Conservation (phyloP, 805 yeast species). For the Kockiozyma suomiensis region DNA sequence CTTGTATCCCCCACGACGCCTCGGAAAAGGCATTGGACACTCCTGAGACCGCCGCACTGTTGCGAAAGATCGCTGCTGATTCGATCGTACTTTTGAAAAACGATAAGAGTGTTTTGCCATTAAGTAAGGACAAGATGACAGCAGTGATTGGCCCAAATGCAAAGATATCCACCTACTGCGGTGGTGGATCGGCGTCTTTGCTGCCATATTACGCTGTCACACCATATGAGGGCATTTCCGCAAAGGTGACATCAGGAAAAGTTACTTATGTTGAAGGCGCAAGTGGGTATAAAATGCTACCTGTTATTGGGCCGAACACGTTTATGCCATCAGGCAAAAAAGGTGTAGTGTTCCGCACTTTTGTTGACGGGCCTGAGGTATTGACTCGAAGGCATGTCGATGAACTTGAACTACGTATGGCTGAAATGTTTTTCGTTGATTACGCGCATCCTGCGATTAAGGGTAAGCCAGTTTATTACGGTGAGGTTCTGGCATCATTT, state of each 20-base stretch:
- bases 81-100: constrained; percentile 61
- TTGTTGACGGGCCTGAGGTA: no score
- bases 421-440: constrained; percentile 14
- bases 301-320: constrained; percentile 9
- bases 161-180: constrained; percentile 21
- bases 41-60: constrained; percentile 49
- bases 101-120: constrained; percentile 53
- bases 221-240: constrained; percentile 24
- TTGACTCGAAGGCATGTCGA: no score
- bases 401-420: background rate
- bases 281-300: constrained; percentile 9
- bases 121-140: constrained; percentile 47
- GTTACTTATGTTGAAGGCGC: constrained; percentile 7
- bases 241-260: constrained; percentile 10
- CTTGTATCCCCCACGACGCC: constrained; percentile 49
- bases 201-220: constrained; percentile 21
- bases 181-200: constrained; percentile 30
- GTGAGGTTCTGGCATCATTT: constrained; percentile 50
- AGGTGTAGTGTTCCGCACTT: no score
- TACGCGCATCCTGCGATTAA: constrained; percentile 6
- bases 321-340: no score
- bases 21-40: constrained; percentile 39
- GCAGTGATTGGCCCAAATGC: constrained; percentile 59
- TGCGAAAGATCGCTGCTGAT: constrained; percentile 54
- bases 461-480: constrained; percentile 46